phyloP scores from a whole-genome alignment of 2,329 filamentous ascomycete species.

The Colletotrichum agaves region DNA sequence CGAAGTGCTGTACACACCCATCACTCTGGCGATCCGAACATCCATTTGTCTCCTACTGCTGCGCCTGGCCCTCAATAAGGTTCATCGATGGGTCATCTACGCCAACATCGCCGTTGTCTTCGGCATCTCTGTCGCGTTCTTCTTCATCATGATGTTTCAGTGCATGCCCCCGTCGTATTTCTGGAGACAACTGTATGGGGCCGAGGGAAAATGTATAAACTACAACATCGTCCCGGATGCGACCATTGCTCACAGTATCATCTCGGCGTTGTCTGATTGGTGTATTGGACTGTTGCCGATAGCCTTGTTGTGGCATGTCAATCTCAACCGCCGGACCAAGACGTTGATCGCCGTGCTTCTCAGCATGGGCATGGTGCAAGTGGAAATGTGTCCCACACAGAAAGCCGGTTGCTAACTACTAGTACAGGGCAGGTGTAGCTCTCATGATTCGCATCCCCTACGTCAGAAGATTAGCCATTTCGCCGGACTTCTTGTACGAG shows the following conservation, averaged over 20 bases:
- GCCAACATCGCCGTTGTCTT: conserved; percentile 49
- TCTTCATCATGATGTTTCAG: conserved; percentile 61
- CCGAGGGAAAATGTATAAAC: conserved; percentile 53
- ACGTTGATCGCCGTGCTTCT: conserved; percentile 57
- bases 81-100: conserved; percentile 49
- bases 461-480: conserved; percentile 43
- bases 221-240: conserved; percentile 52
- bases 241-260: conserved; percentile 57
- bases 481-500: conserved; percentile 45
- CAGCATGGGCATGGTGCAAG: conserved; percentile 61
- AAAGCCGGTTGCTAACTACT: not conserved
- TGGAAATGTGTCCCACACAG: not conserved
- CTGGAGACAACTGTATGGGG: conserved; percentile 55
- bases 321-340: conserved; percentile 60
- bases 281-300: conserved; percentile 61
- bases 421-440: conserved; percentile 50
- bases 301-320: conserved; percentile 61
- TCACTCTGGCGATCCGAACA: conserved; percentile 52
- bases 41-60: conserved; percentile 55
- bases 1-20: conserved; percentile 53
- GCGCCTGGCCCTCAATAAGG: conserved; percentile 48
- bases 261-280: conserved; percentile 59
- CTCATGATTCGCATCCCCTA: conserved; percentile 52
- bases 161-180: conserved; percentile 61
- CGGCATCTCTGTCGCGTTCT: conserved; percentile 50